A percentile compares a stretch with the other conserved stretches of the same genome.
phyloP scores from a whole-genome alignment of 192 early-diverging fungal species.

The Coemansia sp. region DNA sequence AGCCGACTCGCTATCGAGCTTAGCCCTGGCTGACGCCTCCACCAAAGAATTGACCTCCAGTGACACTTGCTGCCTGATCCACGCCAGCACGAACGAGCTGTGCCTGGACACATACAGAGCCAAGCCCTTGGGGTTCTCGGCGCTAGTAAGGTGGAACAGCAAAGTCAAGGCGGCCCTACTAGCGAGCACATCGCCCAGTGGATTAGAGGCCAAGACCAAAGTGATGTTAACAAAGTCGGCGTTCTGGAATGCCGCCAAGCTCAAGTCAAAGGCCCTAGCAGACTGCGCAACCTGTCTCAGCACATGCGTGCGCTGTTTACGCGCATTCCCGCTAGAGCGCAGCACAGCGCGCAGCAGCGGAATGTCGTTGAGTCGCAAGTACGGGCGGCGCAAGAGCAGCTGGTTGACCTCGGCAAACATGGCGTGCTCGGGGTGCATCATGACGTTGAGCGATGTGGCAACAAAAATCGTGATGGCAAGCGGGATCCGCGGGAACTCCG shows the following conservation, averaged over 20 bases:
- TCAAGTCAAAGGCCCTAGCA: slow-evolving; percentile 26
- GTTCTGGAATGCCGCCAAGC: slow-evolving; percentile 14
- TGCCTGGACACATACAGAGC: slow-evolving; percentile 28
- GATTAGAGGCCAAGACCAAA: slow-evolving; percentile 26
- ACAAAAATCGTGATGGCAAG: slow-evolving; percentile 34
- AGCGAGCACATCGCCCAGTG: slow-evolving; percentile 42
- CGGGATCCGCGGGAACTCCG: slow-evolving; percentile 31
- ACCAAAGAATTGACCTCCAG: slow-evolving; percentile 31
- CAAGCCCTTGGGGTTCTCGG: slow-evolving; percentile 22
- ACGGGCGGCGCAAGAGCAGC: slow-evolving; percentile 30
- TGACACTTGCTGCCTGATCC: slow-evolving; percentile 36
- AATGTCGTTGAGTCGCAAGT: slow-evolving; percentile 20
- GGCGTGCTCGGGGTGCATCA: slow-evolving; percentile 42
- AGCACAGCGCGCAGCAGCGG: slow-evolving; percentile 30
- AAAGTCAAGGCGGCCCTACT: slow-evolving; percentile 25
- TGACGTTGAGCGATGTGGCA: slow-evolving; percentile 26
- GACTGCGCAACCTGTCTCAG: slow-evolving; percentile 38
- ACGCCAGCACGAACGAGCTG: slow-evolving; percentile 31
- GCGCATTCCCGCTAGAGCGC: slow-evolving; percentile 3
- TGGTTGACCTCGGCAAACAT: slow-evolving; percentile 35
- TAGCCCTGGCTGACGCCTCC: not conserved
- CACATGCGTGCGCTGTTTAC: slow-evolving; percentile 24
- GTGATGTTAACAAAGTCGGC: slow-evolving; percentile 21
- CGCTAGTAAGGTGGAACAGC: slow-evolving; percentile 35
- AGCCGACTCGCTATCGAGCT: not conserved